Conservation (phyloP, 306 rosid species). For the Gynostemma pentaphyllum region DNA sequence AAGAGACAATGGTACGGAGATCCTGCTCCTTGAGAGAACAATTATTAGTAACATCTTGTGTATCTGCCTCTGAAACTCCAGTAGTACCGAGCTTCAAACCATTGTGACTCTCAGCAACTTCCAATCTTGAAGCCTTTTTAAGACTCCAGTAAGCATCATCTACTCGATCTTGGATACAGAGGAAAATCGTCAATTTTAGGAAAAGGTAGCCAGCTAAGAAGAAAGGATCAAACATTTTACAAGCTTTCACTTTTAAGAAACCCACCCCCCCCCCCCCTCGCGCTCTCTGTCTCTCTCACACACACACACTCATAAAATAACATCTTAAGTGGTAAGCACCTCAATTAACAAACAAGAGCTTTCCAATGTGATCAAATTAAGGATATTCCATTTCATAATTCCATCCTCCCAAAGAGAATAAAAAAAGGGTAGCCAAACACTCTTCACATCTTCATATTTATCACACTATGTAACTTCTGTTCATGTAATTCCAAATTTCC, state of each 20-base stretch:
- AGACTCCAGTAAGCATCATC: conserved; percentile 67
- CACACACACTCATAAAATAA: too few species aligned
- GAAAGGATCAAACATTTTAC: background rate
- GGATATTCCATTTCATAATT: background rate
- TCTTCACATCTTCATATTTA: background rate
- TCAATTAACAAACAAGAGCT: background rate
- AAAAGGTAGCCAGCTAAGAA: background rate
- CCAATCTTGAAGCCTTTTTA: conserved; percentile 29
- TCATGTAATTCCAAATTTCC: background rate
- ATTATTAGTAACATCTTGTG: conserved; percentile 21
- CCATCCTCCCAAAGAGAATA: background rate
- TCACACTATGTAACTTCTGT: background rate
- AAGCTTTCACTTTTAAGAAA: too few species aligned
- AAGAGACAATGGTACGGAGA: conserved; percentile 46
- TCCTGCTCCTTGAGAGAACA: conserved; percentile 22
- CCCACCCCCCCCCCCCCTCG: too few species aligned
- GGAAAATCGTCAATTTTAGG: background rate
- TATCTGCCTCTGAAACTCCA: conserved; percentile 20
- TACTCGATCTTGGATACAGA: conserved; percentile 45
- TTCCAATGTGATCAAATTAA: background rate
- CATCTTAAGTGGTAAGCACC: too few species aligned
- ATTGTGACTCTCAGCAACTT: conserved; percentile 23
- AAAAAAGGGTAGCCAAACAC: background rate
- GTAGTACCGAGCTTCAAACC: conserved; percentile 19
- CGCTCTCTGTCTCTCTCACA: too few species aligned